These are phyloP conservation scores for Xylariales sp. DNA, from an alignment of 2,329 filamentous ascomycete genomes.

Conservation along the genomic window DNA sequence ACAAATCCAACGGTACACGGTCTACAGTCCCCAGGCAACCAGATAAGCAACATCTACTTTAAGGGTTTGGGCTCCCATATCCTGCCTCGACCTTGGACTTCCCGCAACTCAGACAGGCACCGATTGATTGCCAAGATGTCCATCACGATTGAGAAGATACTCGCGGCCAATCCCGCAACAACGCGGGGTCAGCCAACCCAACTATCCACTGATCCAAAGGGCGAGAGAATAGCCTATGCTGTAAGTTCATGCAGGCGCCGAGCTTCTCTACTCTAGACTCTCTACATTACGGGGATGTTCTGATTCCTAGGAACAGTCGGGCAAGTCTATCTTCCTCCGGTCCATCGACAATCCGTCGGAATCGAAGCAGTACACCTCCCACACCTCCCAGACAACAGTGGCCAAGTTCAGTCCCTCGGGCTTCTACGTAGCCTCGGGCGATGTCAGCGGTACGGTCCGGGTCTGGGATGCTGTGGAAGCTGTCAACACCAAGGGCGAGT, in stretches of 20 bases:
- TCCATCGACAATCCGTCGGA: slow-evolving; percentile 85
- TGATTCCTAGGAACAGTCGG: slow-evolving; percentile 73
- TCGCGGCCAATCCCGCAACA: slow-evolving; percentile 81
- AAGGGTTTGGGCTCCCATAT: too few species aligned
- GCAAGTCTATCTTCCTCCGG: slow-evolving; percentile 94
- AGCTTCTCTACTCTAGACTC: too few species aligned
- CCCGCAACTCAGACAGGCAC: too few species aligned
- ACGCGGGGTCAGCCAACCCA: slow-evolving; percentile 82
- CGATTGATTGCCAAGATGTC: slow-evolving; percentile 43
- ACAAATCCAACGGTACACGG: too few species aligned
- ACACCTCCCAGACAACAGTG: slow-evolving; percentile 84
- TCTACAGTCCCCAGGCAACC: too few species aligned
- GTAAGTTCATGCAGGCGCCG: slow-evolving; percentile 52
- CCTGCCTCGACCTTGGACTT: too few species aligned
- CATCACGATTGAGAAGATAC: slow-evolving; percentile 62
- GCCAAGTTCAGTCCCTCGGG: slow-evolving; percentile 91
- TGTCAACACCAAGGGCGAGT: slow-evolving; percentile 84
- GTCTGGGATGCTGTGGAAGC: slow-evolving; percentile 93
- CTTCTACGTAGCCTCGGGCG: slow-evolving; percentile 91
- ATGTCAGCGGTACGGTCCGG: slow-evolving; percentile 75
- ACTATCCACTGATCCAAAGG: slow-evolving; percentile 82
- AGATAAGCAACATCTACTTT: too few species aligned
- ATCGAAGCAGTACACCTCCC: slow-evolving; percentile 86
- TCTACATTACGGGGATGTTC: too few species aligned
- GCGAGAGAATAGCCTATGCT: slow-evolving; percentile 88